Evolutionary conservation across 2,329 filamentous ascomycete genomes (phyloP), one percentile per base, ranked within the genome.

Genomic region (Trichoderma breve): DNA sequence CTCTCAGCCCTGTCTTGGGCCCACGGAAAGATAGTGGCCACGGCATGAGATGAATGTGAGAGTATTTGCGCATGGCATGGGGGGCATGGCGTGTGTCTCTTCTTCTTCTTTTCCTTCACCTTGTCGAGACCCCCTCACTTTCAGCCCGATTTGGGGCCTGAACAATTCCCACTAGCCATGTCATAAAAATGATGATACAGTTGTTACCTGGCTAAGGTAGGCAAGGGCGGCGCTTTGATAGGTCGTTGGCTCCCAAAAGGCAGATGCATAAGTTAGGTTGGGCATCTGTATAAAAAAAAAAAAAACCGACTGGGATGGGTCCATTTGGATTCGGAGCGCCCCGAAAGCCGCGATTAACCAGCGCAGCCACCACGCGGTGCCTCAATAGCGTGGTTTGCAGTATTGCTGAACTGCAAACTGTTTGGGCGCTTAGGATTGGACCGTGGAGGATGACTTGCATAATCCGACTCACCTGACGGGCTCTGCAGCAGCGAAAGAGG

Each of bases 271-370:
- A 57, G 32, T 58, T 32, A 68, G 55, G 65, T 68, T 68, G 65
- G 65, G 65, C 55, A 68, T 32, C 65, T 68, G 36, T 30, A 43
- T 68, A n/a, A 18, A 60, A 21, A n/a, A 28, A 18, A 28, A 57
- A 66, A 36, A 14, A 34, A 65, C 3, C 28, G 43, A 34, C 62
- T 24, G 15, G 65, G 53, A 68, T 43, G 51, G 24, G 34, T 24
- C 65, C 53, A 58, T 30, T 28, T 58, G 26, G 24, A 43, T 68
- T 68, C 65, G 65, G 65, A 60, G 65, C 65, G 65, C 65, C 18
- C 65, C 65, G 65, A 68, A 68, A 68, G 65, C 65, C 65, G 65
- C 55, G 53, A 68, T 60, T 68, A 68, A 24, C 65, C 65, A 68
- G 65, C 63, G 26, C 47, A 67, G 64, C 64, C 64, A 66, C 64